Evolutionary conservation across 2,329 filamentous ascomycete genomes (phyloP), one percentile per base, ranked within the genome.

Genomic region (Delphinella strobiligena): DNA sequence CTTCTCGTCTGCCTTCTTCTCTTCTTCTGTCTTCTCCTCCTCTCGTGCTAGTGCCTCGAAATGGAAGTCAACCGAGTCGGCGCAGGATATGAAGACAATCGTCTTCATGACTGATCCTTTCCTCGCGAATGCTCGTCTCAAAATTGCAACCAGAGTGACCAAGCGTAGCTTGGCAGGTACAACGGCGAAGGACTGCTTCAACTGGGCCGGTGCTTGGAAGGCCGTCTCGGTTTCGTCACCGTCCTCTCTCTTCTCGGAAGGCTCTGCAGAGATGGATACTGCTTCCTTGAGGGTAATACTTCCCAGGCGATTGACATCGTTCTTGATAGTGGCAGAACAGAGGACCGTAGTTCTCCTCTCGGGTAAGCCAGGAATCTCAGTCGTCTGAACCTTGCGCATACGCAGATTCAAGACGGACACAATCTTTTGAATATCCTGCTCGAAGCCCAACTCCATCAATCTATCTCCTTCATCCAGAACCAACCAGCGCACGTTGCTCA

Each of bases 381-480:
- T 60, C 3, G 78, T 75, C 29, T 72, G 71, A 19, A 74, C 75
- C 40, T 71, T 74, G 41, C 72, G 71, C 34, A 78, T 66, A 40
- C 80, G 72, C 33, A 78, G 64, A 46, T 87, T 79, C 41, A 96
- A 74, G 46, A 82, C 82, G 40, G 76, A 71, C 12, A 98, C 82
- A 47, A 95, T 89, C 45, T 80, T 82, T 54, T 84, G 82, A 44
- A 98, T 75, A 53, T 96, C 89, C 39, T 95, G 80, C 61, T 96
- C 91, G 50, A 98, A 98, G 0, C 91, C 91, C 53, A 96, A 72
- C 55, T 98, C 91, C 89, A 98, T 95, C 56, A 98, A 67, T n/a
- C 91, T 75, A 68, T 98, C 91, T 19, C 91, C 91, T 61, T 98
- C 91, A 52, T 98, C 91, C 4, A 98, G 71, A 2, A 98, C 80